phyloP scores from a whole-genome alignment of 2,329 filamentous ascomycete genomes.

The Claviceps sp. region DNA sequence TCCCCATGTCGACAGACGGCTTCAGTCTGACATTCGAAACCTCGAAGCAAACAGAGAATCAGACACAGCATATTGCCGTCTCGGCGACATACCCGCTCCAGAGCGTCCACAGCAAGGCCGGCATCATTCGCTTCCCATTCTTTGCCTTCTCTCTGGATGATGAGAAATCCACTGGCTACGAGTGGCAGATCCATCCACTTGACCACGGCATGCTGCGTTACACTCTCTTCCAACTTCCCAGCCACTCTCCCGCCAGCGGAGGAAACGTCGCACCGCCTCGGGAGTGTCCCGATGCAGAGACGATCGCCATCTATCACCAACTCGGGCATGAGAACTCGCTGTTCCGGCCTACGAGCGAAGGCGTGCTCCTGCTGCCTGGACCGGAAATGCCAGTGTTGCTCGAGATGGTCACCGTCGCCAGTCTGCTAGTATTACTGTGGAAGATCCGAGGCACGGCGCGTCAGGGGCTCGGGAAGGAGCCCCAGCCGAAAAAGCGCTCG shows the following conservation, averaged over 20 bases:
- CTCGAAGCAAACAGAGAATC: not conserved
- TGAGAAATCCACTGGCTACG: not conserved
- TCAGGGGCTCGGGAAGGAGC: not conserved
- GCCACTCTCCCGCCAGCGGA: not conserved
- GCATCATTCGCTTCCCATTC: conserved; percentile 1
- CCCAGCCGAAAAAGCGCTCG: not conserved
- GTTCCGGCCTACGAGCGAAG: conserved; percentile 1
- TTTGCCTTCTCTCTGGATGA: conserved; percentile 1
- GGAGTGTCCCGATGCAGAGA: not conserved
- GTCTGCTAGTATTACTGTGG: conserved; percentile 3
- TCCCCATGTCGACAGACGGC: conserved; percentile 2
- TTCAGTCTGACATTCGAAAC: not conserved
- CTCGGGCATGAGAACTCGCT: conserved; percentile 1
- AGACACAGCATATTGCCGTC: not conserved
- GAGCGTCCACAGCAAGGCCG: not conserved
- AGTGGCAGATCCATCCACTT: conserved; percentile 5
- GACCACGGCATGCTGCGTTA: conserved; percentile 5
- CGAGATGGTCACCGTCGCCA: conserved; percentile 2
- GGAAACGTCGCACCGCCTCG: not conserved
- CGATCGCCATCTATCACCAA: conserved; percentile 3
- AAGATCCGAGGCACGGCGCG: conserved; percentile 2
- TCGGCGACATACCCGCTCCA: conserved; percentile 1
- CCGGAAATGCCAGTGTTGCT: not conserved
- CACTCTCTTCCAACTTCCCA: not conserved
- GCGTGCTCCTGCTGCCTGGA: conserved; percentile 1